phyloP scores from a whole-genome alignment of 2,329 filamentous ascomycete species.

The Plenodomus tracheiphilus region DNA sequence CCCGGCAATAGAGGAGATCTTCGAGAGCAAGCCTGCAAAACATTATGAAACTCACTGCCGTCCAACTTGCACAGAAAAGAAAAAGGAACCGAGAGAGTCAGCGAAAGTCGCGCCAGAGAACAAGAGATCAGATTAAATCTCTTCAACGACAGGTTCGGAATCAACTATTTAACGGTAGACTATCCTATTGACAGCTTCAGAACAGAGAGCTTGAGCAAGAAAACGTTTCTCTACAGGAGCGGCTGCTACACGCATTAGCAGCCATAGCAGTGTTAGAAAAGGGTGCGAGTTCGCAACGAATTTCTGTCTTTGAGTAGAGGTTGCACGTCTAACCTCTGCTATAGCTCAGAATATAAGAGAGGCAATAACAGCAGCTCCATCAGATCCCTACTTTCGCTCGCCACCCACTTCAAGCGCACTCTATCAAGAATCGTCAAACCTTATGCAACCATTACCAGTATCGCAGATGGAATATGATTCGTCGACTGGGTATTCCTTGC shows the following conservation, averaged over 20 bases:
- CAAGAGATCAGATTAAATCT: constrained; percentile 8
- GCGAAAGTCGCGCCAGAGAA: constrained; percentile 5
- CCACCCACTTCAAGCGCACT: neutral
- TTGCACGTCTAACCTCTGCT: constrained; percentile 3
- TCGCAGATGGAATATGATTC: constrained; percentile 4
- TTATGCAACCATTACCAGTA: neutral
- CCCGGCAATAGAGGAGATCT: too few species aligned
- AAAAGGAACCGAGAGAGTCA: constrained; percentile 9
- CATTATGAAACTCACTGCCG: too few species aligned
- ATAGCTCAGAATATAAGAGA: constrained; percentile 5
- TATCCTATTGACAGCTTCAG: constrained; percentile 6
- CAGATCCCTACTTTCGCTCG: neutral
- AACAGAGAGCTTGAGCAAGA: constrained; percentile 6
- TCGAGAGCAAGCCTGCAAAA: too few species aligned
- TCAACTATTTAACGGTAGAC: constrained; percentile 2
- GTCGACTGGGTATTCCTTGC: constrained; percentile 1
- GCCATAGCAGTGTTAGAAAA: constrained; percentile 9
- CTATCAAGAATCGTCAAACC: constrained; percentile 1
- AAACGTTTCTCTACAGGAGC: constrained; percentile 4
- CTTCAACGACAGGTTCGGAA: constrained; percentile 7
- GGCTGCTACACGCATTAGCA: constrained; percentile 4
- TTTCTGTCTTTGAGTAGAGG: neutral
- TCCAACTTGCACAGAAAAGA: too few species aligned
- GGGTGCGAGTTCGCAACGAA: constrained; percentile 4
- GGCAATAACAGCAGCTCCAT: constrained; percentile 1